Base-by-base conservation (phyloP, 2,329 filamentous ascomycete genomes). In the Cytospora mali region DNA sequence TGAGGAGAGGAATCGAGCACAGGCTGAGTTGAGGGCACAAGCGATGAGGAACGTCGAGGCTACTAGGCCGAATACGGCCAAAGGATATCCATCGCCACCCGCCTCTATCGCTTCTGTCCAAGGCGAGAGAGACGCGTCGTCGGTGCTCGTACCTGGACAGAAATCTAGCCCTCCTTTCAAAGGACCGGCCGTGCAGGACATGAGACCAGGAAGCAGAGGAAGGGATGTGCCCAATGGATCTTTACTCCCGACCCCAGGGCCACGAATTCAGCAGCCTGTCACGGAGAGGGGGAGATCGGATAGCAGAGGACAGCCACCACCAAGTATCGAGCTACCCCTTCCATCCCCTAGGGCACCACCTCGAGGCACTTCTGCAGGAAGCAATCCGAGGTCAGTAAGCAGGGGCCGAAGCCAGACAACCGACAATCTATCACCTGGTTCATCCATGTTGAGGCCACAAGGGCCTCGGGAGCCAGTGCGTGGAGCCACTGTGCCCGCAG, bases 61-160 rank as follows among this genome's bases (percentile, higher is more conserved):
- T 23, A 39, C 29, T 16, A 48, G 54, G 51, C 35, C 62, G 13
- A 64, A 58, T 27, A 62, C 62, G 7, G 58, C 54, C 9, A 66
- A 61, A 28, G 59, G 65, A 4, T 69, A 66, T 14, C 74, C 75
- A 5, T 75, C 75, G 5, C 75, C 75, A 18, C 75, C 75, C 16
- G 71, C 70, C n/a, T 77, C 75, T 0, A 64, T 74, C 14, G 71
- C 70, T 18, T 77, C 75, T 0, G 64, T 74, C 51, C 70, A 68
- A 2, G 68, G 71, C 11, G 61, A 51, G 25, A 31, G 31, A 14
- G 6, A 28, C 21, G 42, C 33, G 14, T 50, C 55, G 21, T 46
- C 58, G 7, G 48, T 31, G 14, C 18, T 62, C 21, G 33, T 52
- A 21, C 33, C 62, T 9, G 62, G 56, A 11, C 52, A 49, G 27